These are phyloP conservation scores for Chrysosporium keratinophilum DNA, from an alignment of 2,329 filamentous ascomycete species.

Conservation along the genomic window DNA sequence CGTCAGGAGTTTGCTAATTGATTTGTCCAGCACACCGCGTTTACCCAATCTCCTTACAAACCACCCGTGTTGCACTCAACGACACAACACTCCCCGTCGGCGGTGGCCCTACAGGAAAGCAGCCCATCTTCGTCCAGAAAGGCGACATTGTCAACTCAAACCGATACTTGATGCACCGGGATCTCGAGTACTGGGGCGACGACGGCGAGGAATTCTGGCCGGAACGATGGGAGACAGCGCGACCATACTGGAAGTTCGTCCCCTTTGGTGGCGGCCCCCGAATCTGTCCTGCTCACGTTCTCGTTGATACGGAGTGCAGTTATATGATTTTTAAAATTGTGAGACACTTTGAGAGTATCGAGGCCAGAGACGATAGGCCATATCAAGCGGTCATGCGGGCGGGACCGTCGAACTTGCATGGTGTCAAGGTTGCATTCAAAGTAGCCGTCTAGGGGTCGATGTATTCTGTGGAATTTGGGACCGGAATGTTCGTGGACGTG, in stretches of 20 bases:
- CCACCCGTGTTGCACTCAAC: conserved; percentile 14
- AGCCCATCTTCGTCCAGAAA: conserved; percentile 25
- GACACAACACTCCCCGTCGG: conserved; percentile 21
- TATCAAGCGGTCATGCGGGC: neutral
- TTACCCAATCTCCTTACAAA: conserved; percentile 7
- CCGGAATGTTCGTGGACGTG: no score
- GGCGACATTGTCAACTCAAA: conserved; percentile 24
- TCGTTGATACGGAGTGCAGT: conserved; percentile 2
- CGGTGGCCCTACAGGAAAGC: conserved; percentile 19
- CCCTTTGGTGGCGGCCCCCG: conserved; percentile 10
- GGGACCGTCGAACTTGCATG: neutral
- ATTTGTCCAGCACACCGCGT: conserved; percentile 12
- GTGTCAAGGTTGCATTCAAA: neutral
- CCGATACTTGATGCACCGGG: conserved; percentile 30
- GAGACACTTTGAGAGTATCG: neutral
- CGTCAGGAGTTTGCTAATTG: neutral
- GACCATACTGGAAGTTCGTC: conserved; percentile 1
- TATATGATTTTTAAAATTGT: neutral
- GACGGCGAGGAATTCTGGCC: conserved; percentile 23
- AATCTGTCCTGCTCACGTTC: conserved; percentile 6
- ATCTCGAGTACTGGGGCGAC: conserved; percentile 29
- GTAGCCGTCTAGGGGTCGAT: no score
- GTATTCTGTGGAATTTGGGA: no score
- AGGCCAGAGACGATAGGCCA: neutral
- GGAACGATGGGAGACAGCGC: conserved; percentile 16